Conservation (phyloP, 208 protist species). For the Crithidia bombi region DNA sequence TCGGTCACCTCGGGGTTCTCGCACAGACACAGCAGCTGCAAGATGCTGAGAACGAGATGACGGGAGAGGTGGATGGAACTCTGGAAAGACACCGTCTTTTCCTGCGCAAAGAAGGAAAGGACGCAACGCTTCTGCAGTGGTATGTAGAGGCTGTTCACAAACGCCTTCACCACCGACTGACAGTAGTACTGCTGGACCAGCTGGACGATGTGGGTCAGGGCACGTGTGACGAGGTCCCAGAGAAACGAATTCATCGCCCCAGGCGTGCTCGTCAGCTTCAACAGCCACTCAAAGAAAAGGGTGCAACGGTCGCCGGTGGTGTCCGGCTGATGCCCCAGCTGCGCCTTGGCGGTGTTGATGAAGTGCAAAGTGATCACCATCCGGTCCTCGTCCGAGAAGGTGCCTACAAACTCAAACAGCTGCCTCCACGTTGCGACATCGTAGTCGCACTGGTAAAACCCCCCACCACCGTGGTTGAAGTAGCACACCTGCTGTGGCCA, state of each 20-base stretch:
- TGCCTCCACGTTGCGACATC: constrained; percentile 61
- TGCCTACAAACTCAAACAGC: constrained; percentile 55
- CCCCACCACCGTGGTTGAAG: constrained; percentile 64
- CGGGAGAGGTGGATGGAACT: constrained; percentile 48
- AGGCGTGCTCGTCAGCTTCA: constrained; percentile 41
- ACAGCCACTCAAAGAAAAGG: constrained; percentile 67
- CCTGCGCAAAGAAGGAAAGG: constrained; percentile 57
- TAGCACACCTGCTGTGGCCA: constrained; percentile 26
- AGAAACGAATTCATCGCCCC: constrained; percentile 56
- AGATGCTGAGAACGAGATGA: constrained; percentile 49
- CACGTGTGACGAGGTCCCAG: constrained; percentile 57
- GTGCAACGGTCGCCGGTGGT: constrained; percentile 57
- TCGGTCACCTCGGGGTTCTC: constrained; percentile 36
- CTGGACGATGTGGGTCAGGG: constrained; percentile 49
- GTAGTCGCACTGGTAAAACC: constrained; percentile 67
- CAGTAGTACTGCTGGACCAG: constrained; percentile 59
- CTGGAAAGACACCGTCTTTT: constrained; percentile 59
- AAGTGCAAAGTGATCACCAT: constrained; percentile 67
- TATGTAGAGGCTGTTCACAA: constrained; percentile 47
- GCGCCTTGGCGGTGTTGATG: constrained; percentile 40
- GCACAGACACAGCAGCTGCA: constrained; percentile 62
- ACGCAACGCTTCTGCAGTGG: constrained; percentile 47
- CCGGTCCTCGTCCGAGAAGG: constrained; percentile 60
- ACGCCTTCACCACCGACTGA: constrained; percentile 45
- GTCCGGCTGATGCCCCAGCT: constrained; percentile 58